Evolutionary conservation across 805 yeast species (phyloP), one percentile per base, ranked within the genome.

Genomic region (Zygosaccharomyces rouxii): DNA sequence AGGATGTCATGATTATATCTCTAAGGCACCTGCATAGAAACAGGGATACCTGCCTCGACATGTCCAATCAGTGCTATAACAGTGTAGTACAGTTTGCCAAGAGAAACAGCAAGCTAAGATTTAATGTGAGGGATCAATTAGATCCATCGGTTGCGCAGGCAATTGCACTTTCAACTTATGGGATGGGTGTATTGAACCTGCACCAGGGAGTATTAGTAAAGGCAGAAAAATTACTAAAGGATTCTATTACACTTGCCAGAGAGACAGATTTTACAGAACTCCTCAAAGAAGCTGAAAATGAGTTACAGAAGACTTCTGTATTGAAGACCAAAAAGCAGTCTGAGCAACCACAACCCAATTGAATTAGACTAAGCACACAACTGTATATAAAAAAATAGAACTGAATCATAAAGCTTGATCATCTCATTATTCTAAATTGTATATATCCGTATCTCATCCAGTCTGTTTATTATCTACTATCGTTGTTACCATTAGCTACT

Each of bases 151-250:
- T 84, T 10, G 75, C 78, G 28, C 88, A 86, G 53, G 80, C 86
- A 1, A 80, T 85, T 37, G 94, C 95, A 0, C 72, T 90, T 62
- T 81, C 96, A 0, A 80, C 89, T 0, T 90, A 86, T 61, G 95
- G 96, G 0, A 71, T 87, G 35, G 98, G 97, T 1, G 95, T 89
- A 4, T 75, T 88, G 9, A 75, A 78, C 38, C 67, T 84, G n/a
- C 87, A 86, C 56, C 60, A 72, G 40, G 78, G 83, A 0, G 69
- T 81, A 9, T 71, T 77, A 48, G 75, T 72, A 2, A 68, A 74
- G 47, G 89, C 96, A 0, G 80, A 78, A 54, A 71, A 80, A 37
- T 69, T 78, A 23, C 70, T 90, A 41, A 71, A 83, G 5, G 89
- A 86, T 61, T 81, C 96, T 0, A 75, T 87, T 29, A 73, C 80